phyloP scores from a whole-genome alignment of 345 rosid species.

The Alliaria petiolata region DNA sequence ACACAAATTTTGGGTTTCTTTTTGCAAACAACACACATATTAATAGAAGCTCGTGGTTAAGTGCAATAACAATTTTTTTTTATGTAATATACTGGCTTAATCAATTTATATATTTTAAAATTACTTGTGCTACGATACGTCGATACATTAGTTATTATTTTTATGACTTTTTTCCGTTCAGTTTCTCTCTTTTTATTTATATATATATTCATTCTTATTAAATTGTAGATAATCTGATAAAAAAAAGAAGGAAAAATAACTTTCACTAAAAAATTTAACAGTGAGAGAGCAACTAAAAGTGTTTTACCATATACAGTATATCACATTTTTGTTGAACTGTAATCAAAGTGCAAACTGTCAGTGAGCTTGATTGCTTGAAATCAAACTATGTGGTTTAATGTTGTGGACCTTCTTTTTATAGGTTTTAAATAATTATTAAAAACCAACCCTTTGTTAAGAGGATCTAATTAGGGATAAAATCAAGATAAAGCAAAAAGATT shows the following conservation, averaged over 20 bases:
- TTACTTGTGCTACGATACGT: no score
- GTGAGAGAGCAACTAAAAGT: neutral
- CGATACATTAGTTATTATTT: no score
- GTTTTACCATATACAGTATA: neutral
- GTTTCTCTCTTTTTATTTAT: no score
- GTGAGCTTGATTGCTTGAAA: neutral
- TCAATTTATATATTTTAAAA: no score
- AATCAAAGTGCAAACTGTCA: neutral
- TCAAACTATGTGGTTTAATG: slow-evolving; percentile 1
- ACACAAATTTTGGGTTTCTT: no score
- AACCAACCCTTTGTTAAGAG: neutral
- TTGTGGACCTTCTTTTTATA: slow-evolving; percentile 14
- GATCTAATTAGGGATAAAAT: neutral
- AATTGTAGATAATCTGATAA: neutral
- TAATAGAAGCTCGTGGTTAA: no score
- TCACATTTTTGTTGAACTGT: neutral
- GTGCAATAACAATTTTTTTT: no score
- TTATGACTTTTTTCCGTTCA: no score
- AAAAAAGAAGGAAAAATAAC: neutral
- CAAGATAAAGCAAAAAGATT: neutral
- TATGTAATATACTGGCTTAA: no score
- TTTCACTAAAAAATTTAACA: neutral
- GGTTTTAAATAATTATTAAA: neutral
- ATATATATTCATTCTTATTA: no score
- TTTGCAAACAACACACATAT: no score